Evolutionary conservation across 2,329 filamentous ascomycete species (phyloP).

Genomic region (Cryphonectria nitschkei): DNA sequence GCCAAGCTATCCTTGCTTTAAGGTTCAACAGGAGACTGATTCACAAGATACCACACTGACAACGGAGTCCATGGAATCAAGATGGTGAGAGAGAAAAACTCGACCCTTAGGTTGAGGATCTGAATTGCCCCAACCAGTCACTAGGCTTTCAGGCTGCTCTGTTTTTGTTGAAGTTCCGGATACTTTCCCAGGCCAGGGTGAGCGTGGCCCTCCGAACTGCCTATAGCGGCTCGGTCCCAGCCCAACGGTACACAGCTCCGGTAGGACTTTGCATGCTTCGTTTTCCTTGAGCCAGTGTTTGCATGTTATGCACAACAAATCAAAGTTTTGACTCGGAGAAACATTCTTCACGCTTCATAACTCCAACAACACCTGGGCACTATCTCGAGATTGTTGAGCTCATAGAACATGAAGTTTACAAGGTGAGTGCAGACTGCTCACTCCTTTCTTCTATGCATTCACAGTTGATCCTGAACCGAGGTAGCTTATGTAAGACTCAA

Average conservation of each 20-base stretch:
- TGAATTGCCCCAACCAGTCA: neutral
- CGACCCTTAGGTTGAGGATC: neutral
- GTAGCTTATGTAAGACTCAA: neutral
- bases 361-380: neutral
- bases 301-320: neutral
- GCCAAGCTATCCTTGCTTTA: conserved; percentile 4
- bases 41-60: neutral
- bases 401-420: neutral
- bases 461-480: neutral
- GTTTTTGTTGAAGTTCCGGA: neutral
- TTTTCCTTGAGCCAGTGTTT: neutral
- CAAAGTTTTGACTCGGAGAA: neutral
- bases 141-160: neutral
- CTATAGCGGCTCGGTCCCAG: neutral
- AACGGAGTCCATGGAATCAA: neutral
- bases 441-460: neutral
- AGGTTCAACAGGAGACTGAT: neutral
- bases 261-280: neutral
- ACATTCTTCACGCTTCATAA: neutral
- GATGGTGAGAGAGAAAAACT: neutral
- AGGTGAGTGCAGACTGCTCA: neutral
- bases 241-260: neutral
- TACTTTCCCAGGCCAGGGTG: conserved; percentile 8
- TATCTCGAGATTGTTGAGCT: neutral
- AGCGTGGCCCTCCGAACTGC: conserved; percentile 6